These are phyloP conservation scores for Phylloporus sp. DNA, from an alignment of 768 basidiomycete genomes.

Conservation along the genomic window DNA sequence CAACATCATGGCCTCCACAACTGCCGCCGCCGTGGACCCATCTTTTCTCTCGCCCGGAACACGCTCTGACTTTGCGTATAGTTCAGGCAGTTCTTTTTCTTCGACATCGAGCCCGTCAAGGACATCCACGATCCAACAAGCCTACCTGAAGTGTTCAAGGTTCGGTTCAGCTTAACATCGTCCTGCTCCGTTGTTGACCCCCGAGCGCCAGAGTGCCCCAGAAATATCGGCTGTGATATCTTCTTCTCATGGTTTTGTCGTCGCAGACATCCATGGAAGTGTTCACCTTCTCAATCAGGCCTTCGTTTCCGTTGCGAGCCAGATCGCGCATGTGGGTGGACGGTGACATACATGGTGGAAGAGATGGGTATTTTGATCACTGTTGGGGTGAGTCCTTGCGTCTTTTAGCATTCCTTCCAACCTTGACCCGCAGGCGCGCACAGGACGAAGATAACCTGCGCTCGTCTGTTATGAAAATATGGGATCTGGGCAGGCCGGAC, in stretches of 20 bases:
- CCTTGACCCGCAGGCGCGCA: no score
- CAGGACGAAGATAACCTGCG: no score
- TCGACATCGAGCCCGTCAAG: constrained; percentile 70
- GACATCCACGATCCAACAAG: constrained; percentile 72
- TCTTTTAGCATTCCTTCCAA: no score
- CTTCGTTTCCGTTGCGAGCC: constrained; percentile 65
- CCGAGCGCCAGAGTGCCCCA: constrained; percentile 42
- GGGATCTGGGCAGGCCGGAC: no score
- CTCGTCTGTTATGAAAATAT: no score
- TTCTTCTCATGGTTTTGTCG: constrained; percentile 62
- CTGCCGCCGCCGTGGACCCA: constrained; percentile 16
- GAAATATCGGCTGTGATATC: constrained; percentile 70
- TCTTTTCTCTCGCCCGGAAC: neutral
- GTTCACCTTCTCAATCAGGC: constrained; percentile 71
- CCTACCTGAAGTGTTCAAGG: constrained; percentile 76
- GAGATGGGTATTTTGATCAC: constrained; percentile 78
- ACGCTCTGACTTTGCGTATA: constrained; percentile 29
- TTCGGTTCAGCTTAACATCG: constrained; percentile 22
- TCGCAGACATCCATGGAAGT: constrained; percentile 84
- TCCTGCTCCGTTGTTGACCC: constrained; percentile 1
- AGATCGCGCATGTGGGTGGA: constrained; percentile 76
- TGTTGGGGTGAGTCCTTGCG: constrained; percentile 61
- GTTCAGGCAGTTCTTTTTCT: constrained; percentile 92
- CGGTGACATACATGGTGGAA: constrained; percentile 87
- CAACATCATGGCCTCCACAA: constrained; percentile 15